These are phyloP conservation scores for Solanum pennellii DNA, from an alignment of 257 asterid species.

Conservation along the genomic window DNA sequence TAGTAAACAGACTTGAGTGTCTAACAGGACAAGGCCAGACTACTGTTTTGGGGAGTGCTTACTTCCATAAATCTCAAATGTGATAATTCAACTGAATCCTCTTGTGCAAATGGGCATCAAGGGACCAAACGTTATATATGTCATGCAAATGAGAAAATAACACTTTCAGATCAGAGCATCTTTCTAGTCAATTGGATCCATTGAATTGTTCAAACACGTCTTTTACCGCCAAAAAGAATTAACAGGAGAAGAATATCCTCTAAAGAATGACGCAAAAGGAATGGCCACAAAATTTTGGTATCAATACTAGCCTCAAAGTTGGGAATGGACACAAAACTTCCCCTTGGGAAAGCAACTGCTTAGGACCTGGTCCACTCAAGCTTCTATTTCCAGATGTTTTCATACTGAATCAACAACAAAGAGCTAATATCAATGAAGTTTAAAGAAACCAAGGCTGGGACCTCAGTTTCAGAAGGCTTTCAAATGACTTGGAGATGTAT, in stretches of 20 bases:
- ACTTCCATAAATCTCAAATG: neutral
- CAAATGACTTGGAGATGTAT: neutral
- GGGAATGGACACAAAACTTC: neutral
- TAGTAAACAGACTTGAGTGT: neutral
- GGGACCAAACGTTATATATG: neutral
- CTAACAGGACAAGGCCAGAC: neutral
- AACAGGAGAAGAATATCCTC: neutral
- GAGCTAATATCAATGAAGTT: neutral
- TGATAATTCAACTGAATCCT: neutral
- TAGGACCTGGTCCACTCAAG: neutral
- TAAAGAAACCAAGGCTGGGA: neutral
- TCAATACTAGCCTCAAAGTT: neutral
- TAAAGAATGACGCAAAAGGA: neutral
- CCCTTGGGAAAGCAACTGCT: neutral
- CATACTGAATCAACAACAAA: neutral
- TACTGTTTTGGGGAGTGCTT: neutral
- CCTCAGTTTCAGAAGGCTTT: neutral
- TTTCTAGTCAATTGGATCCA: neutral
- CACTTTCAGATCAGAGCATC: neutral
- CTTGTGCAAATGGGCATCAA: neutral
- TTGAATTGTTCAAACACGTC: neutral
- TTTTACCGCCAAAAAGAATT: neutral
- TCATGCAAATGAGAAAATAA: neutral
- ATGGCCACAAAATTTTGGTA: neutral
- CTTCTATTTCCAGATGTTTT: neutral